A percentile compares a stretch with the other conserved stretches of the same genome.
Evolutionary conservation across 768 basidiomycete genomes (phyloP).

Genomic region (Xerocomus spinulosus): DNA sequence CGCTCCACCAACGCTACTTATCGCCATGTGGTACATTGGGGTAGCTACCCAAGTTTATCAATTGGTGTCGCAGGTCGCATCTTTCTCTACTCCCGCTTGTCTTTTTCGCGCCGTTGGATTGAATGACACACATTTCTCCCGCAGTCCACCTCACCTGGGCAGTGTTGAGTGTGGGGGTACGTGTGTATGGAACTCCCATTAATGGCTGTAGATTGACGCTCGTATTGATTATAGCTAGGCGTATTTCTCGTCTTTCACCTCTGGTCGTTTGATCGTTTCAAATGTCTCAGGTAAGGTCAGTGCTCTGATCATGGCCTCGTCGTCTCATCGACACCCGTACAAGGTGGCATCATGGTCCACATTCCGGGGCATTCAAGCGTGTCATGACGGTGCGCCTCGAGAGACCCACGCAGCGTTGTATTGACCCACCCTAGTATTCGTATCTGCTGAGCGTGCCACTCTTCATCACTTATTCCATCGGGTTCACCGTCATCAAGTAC

Average conservation of each 20-base stretch:
- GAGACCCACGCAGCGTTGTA: not conserved
- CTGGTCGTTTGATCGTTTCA: conserved; percentile 78
- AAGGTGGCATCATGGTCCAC: conserved; percentile 68
- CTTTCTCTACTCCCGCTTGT: conserved; percentile 8
- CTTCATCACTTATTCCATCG: conserved; percentile 52
- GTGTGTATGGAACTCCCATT: conserved; percentile 13
- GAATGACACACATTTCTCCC: conserved; percentile 63
- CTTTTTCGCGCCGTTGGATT: not conserved
- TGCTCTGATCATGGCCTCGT: too few relatives aligned
- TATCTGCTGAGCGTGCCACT: conserved; percentile 63
- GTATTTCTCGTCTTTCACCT: conserved; percentile 66
- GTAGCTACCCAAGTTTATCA: not conserved
- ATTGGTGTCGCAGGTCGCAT: not conserved
- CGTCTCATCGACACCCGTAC: not conserved
- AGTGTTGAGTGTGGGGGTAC: conserved; percentile 47
- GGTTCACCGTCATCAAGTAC: conserved; percentile 72
- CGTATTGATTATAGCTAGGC: conserved; percentile 40
- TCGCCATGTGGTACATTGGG: not conserved
- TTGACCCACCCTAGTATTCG: conserved; percentile 51
- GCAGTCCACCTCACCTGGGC: conserved; percentile 62
- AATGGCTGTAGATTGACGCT: not conserved
- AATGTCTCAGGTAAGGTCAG: conserved; percentile 51
- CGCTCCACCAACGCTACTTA: not conserved
- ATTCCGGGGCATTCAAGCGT: conserved; percentile 76
- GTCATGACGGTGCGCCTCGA: conserved; percentile 67